Conservation (phyloP, 2,329 filamentous ascomycete species). For the Xylariaceae sp. region DNA sequence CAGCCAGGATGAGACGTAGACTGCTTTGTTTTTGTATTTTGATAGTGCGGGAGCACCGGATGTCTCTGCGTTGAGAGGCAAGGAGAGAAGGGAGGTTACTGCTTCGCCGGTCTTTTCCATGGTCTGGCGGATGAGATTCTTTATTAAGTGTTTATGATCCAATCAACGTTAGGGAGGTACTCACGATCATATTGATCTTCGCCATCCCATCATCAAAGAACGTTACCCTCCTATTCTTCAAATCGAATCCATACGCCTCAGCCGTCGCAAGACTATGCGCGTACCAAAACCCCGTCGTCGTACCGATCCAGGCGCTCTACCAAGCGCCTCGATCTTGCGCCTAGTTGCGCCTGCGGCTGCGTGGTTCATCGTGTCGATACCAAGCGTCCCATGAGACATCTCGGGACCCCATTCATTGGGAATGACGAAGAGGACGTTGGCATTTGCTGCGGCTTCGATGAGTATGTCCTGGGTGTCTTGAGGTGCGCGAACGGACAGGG, state of each 20-base stretch:
- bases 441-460: constrained; percentile 49
- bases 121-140: constrained; percentile 14
- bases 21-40: constrained; percentile 42
- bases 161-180: constrained; percentile 39
- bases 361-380: constrained; percentile 29
- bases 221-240: constrained; percentile 37
- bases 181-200: constrained; percentile 49
- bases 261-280: constrained; percentile 43
- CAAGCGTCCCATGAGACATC: constrained; percentile 35
- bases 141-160: constrained; percentile 30
- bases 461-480: constrained; percentile 44
- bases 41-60: constrained; percentile 37
- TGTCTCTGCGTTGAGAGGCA: constrained; percentile 38
- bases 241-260: constrained; percentile 45
- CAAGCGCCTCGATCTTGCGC: constrained; percentile 38
- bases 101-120: constrained; percentile 39
- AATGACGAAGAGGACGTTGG: constrained; percentile 50
- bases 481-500: constrained; percentile 41
- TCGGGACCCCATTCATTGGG: constrained; percentile 47
- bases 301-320: constrained; percentile 39
- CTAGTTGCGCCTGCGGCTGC: constrained; percentile 22
- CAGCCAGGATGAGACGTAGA: constrained; percentile 53
- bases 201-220: constrained; percentile 53
- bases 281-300: constrained; percentile 49
- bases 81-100: constrained; percentile 45